These are phyloP conservation scores for Microthlaspi erraticum DNA, from an alignment of 345 rosid species.

Conservation along the genomic window DNA sequence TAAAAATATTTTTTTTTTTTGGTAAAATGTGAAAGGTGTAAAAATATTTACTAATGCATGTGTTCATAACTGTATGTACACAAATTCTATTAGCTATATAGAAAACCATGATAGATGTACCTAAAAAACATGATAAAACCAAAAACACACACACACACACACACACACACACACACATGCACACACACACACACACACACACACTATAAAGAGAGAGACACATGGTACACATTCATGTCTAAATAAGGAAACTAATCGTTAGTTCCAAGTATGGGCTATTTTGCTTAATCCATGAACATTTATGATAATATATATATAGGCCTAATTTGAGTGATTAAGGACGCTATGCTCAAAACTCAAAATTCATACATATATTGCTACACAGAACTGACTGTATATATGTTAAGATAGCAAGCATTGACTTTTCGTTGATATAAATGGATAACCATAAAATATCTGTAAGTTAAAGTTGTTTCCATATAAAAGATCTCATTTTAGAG, in stretches of 20 bases:
- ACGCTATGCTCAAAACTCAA: constrained; percentile 16
- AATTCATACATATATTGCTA: not conserved
- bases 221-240: constrained; percentile 1
- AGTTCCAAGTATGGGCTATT: constrained; percentile 8
- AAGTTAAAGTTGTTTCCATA: constrained; percentile 23
- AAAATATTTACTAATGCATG: not conserved
- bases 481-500: constrained; percentile 33
- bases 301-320: not conserved
- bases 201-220: not conserved
- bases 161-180: not conserved
- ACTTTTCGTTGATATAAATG: constrained; percentile 27
- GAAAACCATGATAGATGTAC: not conserved
- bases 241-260: constrained; percentile 34
- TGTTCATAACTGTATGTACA: not conserved
- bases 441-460: constrained; percentile 18
- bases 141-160: not conserved
- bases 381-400: not conserved
- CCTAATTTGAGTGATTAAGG: constrained; percentile 12
- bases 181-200: not conserved
- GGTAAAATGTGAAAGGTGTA: not conserved
- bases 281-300: constrained; percentile 11
- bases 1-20: not conserved
- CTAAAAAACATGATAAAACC: not conserved
- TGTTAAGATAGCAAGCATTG: constrained; percentile 6
- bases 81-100: not conserved